Conservation (phyloP, 2,329 filamentous ascomycete species). For the Calonectria pseudoreteaudii region DNA sequence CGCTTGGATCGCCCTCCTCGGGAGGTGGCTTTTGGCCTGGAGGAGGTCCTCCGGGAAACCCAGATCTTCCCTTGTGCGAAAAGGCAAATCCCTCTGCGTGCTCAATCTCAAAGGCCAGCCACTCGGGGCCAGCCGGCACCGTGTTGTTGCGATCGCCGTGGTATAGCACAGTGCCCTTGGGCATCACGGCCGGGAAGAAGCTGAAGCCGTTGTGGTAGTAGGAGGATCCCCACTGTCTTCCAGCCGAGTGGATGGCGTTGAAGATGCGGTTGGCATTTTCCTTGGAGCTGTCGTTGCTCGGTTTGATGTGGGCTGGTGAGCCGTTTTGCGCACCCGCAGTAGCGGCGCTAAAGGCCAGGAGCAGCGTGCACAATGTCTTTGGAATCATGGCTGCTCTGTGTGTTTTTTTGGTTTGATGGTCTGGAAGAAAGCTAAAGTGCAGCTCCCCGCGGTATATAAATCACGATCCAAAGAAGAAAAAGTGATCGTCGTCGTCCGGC, state of each 20-base stretch:
- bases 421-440: neutral
- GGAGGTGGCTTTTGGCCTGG: neutral
- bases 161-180: constrained; percentile 73
- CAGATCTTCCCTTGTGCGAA: constrained; percentile 21
- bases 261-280: constrained; percentile 75
- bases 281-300: constrained; percentile 52
- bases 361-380: constrained; percentile 27
- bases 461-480: neutral
- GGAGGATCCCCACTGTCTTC: constrained; percentile 80
- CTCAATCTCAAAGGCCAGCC: constrained; percentile 83
- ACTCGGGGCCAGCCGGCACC: constrained; percentile 68
- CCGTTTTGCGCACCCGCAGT: constrained; percentile 7
- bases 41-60: neutral
- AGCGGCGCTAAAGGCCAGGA: constrained; percentile 21
- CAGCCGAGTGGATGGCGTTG: constrained; percentile 78
- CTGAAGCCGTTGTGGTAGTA: constrained; percentile 82
- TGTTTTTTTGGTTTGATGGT: neutral
- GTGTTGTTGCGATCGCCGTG: constrained; percentile 67
- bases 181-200: constrained; percentile 74
- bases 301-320: constrained; percentile 42
- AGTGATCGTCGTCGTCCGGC: neutral
- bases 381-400: constrained; percentile 26
- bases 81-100: constrained; percentile 76
- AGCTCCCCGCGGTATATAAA: neutral
- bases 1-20: neutral